Conservation (phyloP, 2,329 filamentous ascomycete species). For the Cadophora gregata region DNA sequence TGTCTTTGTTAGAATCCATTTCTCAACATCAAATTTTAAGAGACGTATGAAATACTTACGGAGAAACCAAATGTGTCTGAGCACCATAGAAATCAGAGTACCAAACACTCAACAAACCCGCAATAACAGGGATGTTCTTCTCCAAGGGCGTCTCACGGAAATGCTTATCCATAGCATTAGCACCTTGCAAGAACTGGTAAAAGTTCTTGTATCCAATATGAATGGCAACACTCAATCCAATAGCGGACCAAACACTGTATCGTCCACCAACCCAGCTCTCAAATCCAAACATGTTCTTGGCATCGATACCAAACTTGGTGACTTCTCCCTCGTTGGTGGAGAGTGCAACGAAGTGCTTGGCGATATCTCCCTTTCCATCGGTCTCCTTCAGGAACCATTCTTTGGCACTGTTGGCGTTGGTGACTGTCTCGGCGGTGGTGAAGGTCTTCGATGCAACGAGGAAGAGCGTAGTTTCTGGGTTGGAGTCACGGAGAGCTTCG, state of each 20-base stretch:
- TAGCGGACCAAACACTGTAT: constrained; percentile 99
- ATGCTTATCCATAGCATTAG: constrained; percentile 98
- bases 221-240: constrained; percentile 90
- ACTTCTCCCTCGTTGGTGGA: constrained; percentile 96
- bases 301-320: constrained; percentile 97
- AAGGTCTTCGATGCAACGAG: constrained; percentile 99
- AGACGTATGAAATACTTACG: constrained; percentile 62
- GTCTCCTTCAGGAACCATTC: constrained; percentile 91
- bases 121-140: constrained; percentile 93
- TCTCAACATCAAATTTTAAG: background rate
- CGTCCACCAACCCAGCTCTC: constrained; percentile 98
- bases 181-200: constrained; percentile 91
- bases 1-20: constrained; percentile 51
- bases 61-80: constrained; percentile 95
- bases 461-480: constrained; percentile 99
- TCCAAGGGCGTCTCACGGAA: constrained; percentile 90
- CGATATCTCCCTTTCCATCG: constrained; percentile 79
- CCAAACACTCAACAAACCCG: constrained; percentile 94
- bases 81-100: constrained; percentile 99
- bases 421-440: constrained; percentile 95
- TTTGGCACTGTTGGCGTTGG: constrained; percentile 98
- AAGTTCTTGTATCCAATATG: constrained; percentile 99
- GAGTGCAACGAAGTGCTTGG: constrained; percentile 98
- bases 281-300: constrained; percentile 99
- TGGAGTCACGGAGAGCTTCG: constrained; percentile 84